Base-by-base conservation (phyloP, 2,329 filamentous ascomycete genomes). In the Ampelomyces quisqualis region DNA sequence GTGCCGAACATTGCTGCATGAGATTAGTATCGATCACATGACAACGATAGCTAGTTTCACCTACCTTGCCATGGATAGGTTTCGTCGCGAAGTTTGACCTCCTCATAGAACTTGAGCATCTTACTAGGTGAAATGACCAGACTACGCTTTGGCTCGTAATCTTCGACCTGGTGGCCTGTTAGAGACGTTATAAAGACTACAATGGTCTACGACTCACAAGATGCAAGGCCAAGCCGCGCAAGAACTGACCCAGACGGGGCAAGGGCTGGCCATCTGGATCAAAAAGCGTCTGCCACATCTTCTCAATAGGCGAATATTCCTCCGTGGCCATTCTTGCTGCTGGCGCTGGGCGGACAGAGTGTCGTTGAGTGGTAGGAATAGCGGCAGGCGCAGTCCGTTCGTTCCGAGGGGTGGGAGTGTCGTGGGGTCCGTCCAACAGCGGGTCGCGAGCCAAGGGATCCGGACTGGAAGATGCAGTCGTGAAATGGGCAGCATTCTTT, bases 221-320 rank as follows among this genome's bases (percentile, higher is more conserved):
- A 62, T 89, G 84, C 38, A 81, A 75, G 9, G 87, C 88, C 41
- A 95, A 73, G 0, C 87, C 87, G 40, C 82, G 76, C 34, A 94
- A 70, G 26, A 93, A 82, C 50, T 90, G 80, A 0, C 79, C 79
- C 11, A 91, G 74, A 36, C 87, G 76, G 33, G 75, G 67, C 0
- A 88, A 90, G 1, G 86, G 81, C 40, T 78, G 76, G 0, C 84
- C 85, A 19, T 82, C 74, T 2, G 75, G 71, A 32, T 86, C 81
- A 60, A 94, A 94, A 2, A 95, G 66, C 7, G 74, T 75, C 5
- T 87, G 85, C 89, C 89, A 95, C 60, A 84, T 83, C 60, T 78
- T 80, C 62, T 90, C 86, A 28, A 69, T 67, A 10, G 67, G 64
- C n/a, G 64, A 67, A 23, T 62, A 65, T 26, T 67, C 64, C 20